Conservation (phyloP, 441 rosid genomes). For the Erodium texanum region DNA sequence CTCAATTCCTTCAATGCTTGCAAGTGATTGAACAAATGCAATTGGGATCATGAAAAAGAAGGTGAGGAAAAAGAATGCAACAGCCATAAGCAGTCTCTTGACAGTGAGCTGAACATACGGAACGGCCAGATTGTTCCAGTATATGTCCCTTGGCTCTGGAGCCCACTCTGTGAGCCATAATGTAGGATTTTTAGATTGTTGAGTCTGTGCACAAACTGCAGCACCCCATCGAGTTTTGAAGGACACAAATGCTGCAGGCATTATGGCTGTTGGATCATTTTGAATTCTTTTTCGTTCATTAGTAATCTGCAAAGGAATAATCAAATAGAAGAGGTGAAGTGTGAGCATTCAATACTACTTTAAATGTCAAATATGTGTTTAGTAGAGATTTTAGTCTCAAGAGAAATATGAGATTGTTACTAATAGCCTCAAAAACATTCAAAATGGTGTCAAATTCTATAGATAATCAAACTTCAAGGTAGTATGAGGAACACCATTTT, state of each 20-base stretch:
- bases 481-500: neutral
- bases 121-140: conserved; percentile 76
- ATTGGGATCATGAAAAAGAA: conserved; percentile 95
- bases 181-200: conserved; percentile 83
- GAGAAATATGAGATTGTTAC: neutral
- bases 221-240: conserved; percentile 96
- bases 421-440: no score
- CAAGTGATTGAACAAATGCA: conserved; percentile 80
- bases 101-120: conserved; percentile 73
- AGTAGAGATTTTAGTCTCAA: neutral
- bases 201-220: conserved; percentile 96
- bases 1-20: conserved; percentile 77
- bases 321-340: conserved; percentile 1
- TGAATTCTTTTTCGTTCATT: conserved; percentile 53
- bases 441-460: neutral
- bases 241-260: conserved; percentile 97
- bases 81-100: conserved; percentile 59
- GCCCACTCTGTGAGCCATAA: conserved; percentile 97
- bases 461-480: neutral
- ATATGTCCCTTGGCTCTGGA: conserved; percentile 94
- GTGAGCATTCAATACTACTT: neutral
- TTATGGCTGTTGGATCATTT: conserved; percentile 60
- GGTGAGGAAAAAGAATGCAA: conserved; percentile 87
- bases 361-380: neutral
- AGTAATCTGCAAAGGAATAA: conserved; percentile 41